These are phyloP conservation scores for Tulasnella sp. DNA, from an alignment of 768 basidiomycete genomes.

Conservation along the genomic window DNA sequence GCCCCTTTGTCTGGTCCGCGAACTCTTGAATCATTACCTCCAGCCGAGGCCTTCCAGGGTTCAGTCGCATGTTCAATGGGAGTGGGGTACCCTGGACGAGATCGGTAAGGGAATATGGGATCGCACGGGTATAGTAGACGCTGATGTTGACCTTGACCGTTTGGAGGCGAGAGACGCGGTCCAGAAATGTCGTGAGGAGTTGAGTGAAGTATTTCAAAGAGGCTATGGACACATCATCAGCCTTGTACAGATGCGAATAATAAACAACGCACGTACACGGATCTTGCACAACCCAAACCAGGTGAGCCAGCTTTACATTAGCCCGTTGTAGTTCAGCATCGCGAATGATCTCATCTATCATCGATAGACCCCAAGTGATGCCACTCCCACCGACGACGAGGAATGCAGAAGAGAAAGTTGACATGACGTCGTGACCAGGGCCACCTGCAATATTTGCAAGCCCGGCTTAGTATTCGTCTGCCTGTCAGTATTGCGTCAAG, in stretches of 20 bases:
- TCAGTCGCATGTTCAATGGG: neutral
- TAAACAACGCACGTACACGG: constrained; percentile 33
- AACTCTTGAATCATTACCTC: neutral
- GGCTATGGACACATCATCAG: constrained; percentile 27
- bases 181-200: constrained; percentile 37
- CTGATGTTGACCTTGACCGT: constrained; percentile 39
- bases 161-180: constrained; percentile 22
- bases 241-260: neutral
- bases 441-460: constrained; percentile 33
- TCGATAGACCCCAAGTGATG: constrained; percentile 56
- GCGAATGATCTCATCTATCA: constrained; percentile 53
- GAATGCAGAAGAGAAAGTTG: constrained; percentile 56
- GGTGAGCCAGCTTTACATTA: constrained; percentile 47
- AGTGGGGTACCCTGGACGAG: neutral
- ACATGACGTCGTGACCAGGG: constrained; percentile 46
- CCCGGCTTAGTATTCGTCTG: constrained; percentile 14
- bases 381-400: constrained; percentile 72
- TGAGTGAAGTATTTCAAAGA: constrained; percentile 40
- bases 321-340: constrained; percentile 37
- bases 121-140: constrained; percentile 48
- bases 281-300: constrained; percentile 58
- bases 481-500: neutral
- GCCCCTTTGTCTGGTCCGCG: neutral
- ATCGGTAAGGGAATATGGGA: neutral
- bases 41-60: constrained; percentile 1